Conservation (phyloP, 192 early-diverging fungal species). For the Spinellus fusiger region DNA sequence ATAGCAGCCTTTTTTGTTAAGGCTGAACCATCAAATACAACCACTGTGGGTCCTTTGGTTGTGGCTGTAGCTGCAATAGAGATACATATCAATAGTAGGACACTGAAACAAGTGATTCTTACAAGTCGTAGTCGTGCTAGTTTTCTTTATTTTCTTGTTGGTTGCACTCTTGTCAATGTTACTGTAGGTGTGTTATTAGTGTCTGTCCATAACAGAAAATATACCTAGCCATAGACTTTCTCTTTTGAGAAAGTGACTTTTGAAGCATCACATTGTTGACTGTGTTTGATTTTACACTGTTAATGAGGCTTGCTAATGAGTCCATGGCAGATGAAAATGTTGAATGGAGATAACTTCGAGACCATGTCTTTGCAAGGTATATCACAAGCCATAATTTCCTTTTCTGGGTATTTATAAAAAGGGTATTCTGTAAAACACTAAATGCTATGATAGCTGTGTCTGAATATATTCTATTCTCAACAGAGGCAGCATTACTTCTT, state of each 20-base stretch:
- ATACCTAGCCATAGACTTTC: constrained; percentile 1
- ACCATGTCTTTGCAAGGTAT: background rate
- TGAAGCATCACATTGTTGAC: constrained; percentile 7
- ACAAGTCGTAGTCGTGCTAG: background rate
- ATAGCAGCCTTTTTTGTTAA: constrained; percentile 11
- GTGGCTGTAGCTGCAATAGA: background rate
- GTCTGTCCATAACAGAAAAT: background rate
- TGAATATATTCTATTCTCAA: too few relatives aligned
- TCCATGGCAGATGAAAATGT: background rate
- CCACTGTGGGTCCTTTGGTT: constrained; percentile 22
- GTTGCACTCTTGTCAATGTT: background rate
- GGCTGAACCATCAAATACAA: constrained; percentile 24
- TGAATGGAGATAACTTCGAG: background rate
- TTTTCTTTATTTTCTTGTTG: background rate
- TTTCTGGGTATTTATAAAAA: too few relatives aligned
- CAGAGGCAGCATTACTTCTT: too few relatives aligned
- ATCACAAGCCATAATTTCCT: too few relatives aligned
- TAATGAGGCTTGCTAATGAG: constrained; percentile 24
- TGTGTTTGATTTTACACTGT: constrained; percentile 19
- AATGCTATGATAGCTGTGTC: too few relatives aligned
- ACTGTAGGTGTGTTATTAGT: background rate
- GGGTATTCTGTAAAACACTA: too few relatives aligned
- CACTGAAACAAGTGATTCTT: background rate
- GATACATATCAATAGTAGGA: too few relatives aligned
- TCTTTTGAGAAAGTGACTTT: constrained; percentile 13